Conservation (phyloP, 2,329 filamentous ascomycete genomes). For the Talaromyces amestolkiae region DNA sequence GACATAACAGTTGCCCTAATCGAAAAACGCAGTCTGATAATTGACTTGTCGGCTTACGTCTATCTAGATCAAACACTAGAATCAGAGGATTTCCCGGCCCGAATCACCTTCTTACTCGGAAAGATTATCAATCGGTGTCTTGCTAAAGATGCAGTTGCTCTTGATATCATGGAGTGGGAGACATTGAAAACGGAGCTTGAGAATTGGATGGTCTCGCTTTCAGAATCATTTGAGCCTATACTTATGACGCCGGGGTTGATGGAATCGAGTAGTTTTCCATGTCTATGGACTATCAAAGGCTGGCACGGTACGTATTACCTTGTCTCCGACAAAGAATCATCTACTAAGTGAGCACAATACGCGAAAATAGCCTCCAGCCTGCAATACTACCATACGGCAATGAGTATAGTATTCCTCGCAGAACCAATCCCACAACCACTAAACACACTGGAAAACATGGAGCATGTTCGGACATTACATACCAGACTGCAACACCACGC, state of each 20-base stretch:
- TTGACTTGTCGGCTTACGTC: slow-evolving; percentile 33
- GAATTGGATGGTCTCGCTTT: slow-evolving; percentile 35
- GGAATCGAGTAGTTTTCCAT: slow-evolving; percentile 33
- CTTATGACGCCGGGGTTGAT: slow-evolving; percentile 3
- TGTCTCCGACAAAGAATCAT: not conserved
- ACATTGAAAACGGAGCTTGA: slow-evolving; percentile 25
- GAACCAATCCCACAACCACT: slow-evolving; percentile 15
- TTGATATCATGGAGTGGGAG: slow-evolving; percentile 19
- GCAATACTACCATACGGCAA: slow-evolving; percentile 45
- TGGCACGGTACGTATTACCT: slow-evolving; percentile 42
- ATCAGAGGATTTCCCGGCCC: slow-evolving; percentile 40
- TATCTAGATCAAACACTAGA: slow-evolving; percentile 10
- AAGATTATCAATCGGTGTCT: slow-evolving; percentile 46
- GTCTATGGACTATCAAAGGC: slow-evolving; percentile 41
- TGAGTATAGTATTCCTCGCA: slow-evolving; percentile 33
- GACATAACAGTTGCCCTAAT: slow-evolving; percentile 56
- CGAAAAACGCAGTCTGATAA: slow-evolving; percentile 43
- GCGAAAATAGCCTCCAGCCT: slow-evolving; percentile 38
- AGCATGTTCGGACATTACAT: slow-evolving; percentile 20
- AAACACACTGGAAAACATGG: slow-evolving; percentile 15
- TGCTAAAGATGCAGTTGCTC: slow-evolving; percentile 3
- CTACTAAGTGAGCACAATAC: not conserved
- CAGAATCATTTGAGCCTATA: slow-evolving; percentile 33
- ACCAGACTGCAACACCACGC: slow-evolving; percentile 36
- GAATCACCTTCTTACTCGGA: slow-evolving; percentile 45